Conservation (phyloP, 257 asterid species). For the Eustoma russellianum region DNA sequence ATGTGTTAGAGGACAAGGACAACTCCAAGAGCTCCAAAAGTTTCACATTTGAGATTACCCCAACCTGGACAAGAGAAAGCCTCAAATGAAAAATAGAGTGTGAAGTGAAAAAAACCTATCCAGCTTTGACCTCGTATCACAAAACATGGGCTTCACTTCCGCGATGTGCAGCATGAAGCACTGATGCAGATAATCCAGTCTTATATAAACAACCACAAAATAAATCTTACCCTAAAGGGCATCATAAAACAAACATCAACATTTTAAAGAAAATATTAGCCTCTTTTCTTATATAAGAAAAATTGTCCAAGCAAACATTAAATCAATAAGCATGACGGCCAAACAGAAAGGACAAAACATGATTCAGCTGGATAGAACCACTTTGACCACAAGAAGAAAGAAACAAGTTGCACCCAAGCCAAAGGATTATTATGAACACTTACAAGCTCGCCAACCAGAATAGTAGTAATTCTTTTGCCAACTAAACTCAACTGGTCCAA, state of each 20-base stretch:
- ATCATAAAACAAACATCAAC: no score
- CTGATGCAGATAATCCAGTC: no score
- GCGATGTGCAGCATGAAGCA: no score
- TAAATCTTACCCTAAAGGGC: no score
- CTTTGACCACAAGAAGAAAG: not conserved
- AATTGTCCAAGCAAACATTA: no score
- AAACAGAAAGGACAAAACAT: not conserved
- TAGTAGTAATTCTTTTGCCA: constrained; percentile 68
- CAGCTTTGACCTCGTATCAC: no score
- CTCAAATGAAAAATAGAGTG: not conserved
- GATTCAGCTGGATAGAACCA: not conserved
- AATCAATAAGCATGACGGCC: not conserved
- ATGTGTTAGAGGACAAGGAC: constrained; percentile 90
- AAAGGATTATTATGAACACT: constrained; percentile 23
- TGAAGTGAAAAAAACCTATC: no score
- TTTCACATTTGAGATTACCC: constrained; percentile 93
- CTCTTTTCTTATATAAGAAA: no score
- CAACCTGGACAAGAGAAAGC: constrained; percentile 36
- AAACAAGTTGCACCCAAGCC: constrained; percentile 2
- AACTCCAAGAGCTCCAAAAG: constrained; percentile 84
- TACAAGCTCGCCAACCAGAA: constrained; percentile 93
- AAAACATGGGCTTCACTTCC: no score
- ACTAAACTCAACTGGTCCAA: constrained; percentile 89
- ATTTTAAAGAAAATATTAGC: no score
- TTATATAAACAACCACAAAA: no score